phyloP scores from a whole-genome alignment of 164 flowering plant genomes.

The Chimonanthus salicifolius region DNA sequence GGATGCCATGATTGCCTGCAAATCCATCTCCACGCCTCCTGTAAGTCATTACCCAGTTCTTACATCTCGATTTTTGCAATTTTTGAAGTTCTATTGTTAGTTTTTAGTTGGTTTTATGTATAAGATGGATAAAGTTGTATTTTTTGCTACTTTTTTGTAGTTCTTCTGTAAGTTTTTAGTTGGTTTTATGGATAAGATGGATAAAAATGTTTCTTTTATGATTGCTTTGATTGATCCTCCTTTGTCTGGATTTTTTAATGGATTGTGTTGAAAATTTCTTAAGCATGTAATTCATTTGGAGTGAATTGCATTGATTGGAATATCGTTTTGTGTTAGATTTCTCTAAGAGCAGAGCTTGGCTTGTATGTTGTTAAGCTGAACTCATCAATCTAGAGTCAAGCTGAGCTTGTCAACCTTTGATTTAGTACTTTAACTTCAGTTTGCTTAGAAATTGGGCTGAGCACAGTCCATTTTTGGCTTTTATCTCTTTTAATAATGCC shows the following conservation, averaged over 20 bases:
- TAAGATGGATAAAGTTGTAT: not conserved
- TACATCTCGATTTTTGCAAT: too few relatives aligned
- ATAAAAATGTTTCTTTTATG: not conserved
- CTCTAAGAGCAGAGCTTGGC: not conserved
- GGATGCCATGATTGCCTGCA: slow-evolving; percentile 48
- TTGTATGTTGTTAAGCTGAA: too few relatives aligned
- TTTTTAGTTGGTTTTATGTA: not conserved
- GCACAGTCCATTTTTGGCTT: too few relatives aligned
- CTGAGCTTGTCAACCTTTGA: too few relatives aligned
- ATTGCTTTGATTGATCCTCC: not conserved
- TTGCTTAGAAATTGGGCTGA: too few relatives aligned
- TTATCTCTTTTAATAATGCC: too few relatives aligned
- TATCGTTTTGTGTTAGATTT: not conserved
- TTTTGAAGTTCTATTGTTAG: not conserved
- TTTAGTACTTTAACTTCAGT: not conserved
- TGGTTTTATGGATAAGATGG: not conserved
- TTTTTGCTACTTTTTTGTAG: not conserved
- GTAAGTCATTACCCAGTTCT: slow-evolving; percentile 17
- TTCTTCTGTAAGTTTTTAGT: not conserved
- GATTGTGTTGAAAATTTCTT: not conserved
- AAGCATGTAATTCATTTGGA: not conserved
- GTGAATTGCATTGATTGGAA: not conserved
- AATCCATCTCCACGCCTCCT: slow-evolving; percentile 34
- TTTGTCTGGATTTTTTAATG: not conserved
- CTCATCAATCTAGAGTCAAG: too few relatives aligned